Conservation (phyloP, 371 early-diverging fungal species). For the Smittium culicis region DNA sequence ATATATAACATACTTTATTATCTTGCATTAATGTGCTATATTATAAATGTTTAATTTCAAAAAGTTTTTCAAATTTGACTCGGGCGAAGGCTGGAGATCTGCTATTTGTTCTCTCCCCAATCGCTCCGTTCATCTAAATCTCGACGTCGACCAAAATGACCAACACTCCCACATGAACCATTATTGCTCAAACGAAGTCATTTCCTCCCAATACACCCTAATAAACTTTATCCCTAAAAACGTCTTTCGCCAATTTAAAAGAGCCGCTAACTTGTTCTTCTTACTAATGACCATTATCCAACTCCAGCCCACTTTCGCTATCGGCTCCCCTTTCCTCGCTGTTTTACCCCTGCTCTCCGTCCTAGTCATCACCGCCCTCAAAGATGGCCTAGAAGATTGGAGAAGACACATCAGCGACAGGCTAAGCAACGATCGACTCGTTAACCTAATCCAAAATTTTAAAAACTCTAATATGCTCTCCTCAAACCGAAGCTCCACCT, state of each 20-base stretch:
- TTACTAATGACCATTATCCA: slow-evolving; percentile 84
- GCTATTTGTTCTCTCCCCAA: neutral
- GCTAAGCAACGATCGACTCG: slow-evolving; percentile 62
- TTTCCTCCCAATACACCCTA: slow-evolving; percentile 86
- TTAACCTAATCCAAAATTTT: slow-evolving; percentile 54
- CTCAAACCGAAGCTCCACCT: neutral
- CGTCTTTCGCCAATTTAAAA: slow-evolving; percentile 88
- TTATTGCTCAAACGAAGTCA: slow-evolving; percentile 48
- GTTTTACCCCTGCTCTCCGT: slow-evolving; percentile 80
- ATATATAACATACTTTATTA: no score
- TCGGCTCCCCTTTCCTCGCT: slow-evolving; percentile 57
- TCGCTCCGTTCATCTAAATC: slow-evolving; percentile 3
- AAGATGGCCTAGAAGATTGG: slow-evolving; percentile 94
- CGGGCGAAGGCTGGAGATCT: slow-evolving; percentile 1
- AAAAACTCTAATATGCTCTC: slow-evolving; percentile 52
- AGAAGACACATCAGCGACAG: slow-evolving; percentile 82
- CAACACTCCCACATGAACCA: slow-evolving; percentile 37
- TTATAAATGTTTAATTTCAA: neutral
- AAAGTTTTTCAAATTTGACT: slow-evolving; percentile 3
- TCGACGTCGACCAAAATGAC: slow-evolving; percentile 39
- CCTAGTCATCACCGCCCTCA: slow-evolving; percentile 75
- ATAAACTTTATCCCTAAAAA: slow-evolving; percentile 90
- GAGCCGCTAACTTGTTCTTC: slow-evolving; percentile 95
- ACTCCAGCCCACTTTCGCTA: slow-evolving; percentile 59
- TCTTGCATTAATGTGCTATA: no score